Percentiles rank a stretch among this genome's conserved stretches.
These are phyloP conservation scores for Plicaturopsis crispa DNA, from an alignment of 768 basidiomycete genomes.

Conservation along the genomic window DNA sequence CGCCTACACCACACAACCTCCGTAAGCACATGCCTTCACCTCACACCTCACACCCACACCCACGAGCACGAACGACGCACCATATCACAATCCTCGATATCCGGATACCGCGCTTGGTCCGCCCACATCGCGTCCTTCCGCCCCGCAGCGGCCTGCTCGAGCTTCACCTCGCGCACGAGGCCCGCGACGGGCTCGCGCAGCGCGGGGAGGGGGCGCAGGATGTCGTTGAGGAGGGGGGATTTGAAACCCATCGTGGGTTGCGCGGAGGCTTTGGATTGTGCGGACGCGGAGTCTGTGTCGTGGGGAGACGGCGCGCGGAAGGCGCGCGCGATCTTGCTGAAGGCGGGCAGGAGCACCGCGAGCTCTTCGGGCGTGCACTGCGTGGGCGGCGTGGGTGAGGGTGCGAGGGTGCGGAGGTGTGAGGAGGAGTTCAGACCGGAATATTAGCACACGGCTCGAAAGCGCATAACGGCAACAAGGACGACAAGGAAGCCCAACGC, in stretches of 20 bases:
- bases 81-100: constrained; percentile 48
- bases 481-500: constrained; percentile 10
- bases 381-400: not conserved
- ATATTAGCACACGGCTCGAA: no score
- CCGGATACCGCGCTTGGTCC: constrained; percentile 42
- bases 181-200: constrained; percentile 46
- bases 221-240: constrained; percentile 61
- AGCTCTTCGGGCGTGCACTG: constrained; percentile 85
- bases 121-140: constrained; percentile 68
- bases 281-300: constrained; percentile 32
- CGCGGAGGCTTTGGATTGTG: constrained; percentile 31
- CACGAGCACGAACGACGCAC: constrained; percentile 36
- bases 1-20: constrained; percentile 33
- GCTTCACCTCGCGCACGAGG: constrained; percentile 47
- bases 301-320: no score
- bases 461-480: no score
- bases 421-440: no score
- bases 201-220: constrained; percentile 61
- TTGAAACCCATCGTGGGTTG: constrained; percentile 47
- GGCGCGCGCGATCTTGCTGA: constrained; percentile 59
- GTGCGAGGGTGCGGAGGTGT: no score
- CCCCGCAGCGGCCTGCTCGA: constrained; percentile 58
- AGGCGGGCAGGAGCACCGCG: constrained; percentile 63
- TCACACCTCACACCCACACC: no score
- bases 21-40: not conserved